Percentiles rank a stretch among this genome's conserved stretches.
These are phyloP conservation scores for Globisporangium splendens DNA, from an alignment of 352 stramenopile genomes.

Conservation along the genomic window DNA sequence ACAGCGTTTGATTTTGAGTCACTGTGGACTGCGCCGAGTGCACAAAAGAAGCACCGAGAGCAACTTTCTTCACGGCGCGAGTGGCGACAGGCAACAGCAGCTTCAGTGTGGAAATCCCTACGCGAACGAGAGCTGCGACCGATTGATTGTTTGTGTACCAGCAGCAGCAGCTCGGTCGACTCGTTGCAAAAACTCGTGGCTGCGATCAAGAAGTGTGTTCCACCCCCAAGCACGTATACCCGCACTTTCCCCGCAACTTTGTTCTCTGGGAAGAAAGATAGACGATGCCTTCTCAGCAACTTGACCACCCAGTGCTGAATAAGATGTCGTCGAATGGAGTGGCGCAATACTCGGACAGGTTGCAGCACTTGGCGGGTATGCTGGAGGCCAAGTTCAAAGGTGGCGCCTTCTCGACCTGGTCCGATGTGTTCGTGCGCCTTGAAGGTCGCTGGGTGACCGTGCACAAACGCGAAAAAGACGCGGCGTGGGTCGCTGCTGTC, in stretches of 20 bases:
- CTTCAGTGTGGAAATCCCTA: not conserved
- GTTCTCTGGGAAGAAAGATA: not conserved
- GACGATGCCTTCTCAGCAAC: not conserved
- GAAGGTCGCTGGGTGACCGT: constrained; percentile 31
- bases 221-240: not conserved
- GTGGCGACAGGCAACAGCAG: not conserved
- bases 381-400: constrained; percentile 30
- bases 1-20: no score
- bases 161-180: not conserved
- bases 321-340: constrained; percentile 13
- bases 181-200: not conserved
- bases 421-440: constrained; percentile 24
- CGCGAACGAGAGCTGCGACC: not conserved
- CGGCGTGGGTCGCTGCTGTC: constrained; percentile 50
- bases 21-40: not conserved
- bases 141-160: not conserved
- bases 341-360: constrained; percentile 9
- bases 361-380: constrained; percentile 19
- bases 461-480: constrained; percentile 42
- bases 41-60: constrained; percentile 1
- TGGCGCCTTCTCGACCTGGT: constrained; percentile 26
- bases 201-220: not conserved
- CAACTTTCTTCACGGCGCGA: not conserved
- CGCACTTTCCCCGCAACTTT: not conserved
- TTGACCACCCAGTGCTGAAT: constrained; percentile 2